Evolutionary conservation across 2,329 filamentous ascomycete species (phyloP).

Genomic region (Ascochyta lentis): DNA sequence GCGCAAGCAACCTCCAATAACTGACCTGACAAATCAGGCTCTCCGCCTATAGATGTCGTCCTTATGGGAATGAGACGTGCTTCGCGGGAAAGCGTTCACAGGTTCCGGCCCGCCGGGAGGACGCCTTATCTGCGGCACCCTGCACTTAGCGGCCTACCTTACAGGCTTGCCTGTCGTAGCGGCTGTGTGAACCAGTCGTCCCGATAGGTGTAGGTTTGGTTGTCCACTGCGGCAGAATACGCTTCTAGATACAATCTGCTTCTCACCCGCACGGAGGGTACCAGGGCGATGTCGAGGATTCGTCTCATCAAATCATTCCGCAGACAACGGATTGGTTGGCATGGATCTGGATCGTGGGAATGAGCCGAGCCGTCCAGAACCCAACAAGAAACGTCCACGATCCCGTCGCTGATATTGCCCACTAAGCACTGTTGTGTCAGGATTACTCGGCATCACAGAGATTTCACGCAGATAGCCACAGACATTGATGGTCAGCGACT

Average conservation of each 20-base stretch:
- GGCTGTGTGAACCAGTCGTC: not conserved
- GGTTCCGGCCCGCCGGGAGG: not conserved
- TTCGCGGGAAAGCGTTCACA: not conserved
- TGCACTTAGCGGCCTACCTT: not conserved
- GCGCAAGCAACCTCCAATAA: not conserved
- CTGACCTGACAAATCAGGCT: not conserved
- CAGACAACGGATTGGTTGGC: not conserved
- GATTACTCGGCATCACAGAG: not conserved
- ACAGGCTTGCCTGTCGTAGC: constrained; percentile 1
- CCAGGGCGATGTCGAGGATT: not conserved
- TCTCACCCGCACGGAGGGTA: not conserved
- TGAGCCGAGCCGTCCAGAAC: not conserved
- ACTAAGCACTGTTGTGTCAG: not conserved
- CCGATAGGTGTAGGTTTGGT: not conserved
- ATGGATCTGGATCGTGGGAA: not conserved
- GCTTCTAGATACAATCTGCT: not conserved
- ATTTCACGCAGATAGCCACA: not conserved
- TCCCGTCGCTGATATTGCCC: not conserved
- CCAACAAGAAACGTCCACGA: not conserved
- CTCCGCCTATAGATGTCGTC: not conserved
- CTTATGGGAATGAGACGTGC: not conserved
- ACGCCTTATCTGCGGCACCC: not conserved
- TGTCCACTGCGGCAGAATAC: not conserved
- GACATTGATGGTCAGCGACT: not conserved
- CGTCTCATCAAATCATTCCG: not conserved